Evolutionary conservation across 2,329 filamentous ascomycete species (phyloP).

Genomic region (Stenocarpella maydis): DNA sequence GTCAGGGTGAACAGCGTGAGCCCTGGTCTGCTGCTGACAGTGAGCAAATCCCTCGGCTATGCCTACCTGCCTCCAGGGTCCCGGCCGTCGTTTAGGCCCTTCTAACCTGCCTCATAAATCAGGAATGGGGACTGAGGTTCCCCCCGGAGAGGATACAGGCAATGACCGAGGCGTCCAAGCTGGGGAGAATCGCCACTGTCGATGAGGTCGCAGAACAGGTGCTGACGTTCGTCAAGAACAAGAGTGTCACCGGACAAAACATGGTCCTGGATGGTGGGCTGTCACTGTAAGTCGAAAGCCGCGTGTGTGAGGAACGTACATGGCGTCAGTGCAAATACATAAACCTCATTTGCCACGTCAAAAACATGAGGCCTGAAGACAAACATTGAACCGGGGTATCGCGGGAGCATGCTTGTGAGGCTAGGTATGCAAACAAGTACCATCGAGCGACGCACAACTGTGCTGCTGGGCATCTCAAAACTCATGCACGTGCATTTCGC

Average conservation of each 20-base stretch:
- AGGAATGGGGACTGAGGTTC: slow-evolving; percentile 72
- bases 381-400: too few species aligned
- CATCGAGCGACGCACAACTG: background rate
- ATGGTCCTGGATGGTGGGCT: slow-evolving; percentile 57
- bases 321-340: background rate
- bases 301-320: background rate
- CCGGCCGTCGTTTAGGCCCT: background rate
- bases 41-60: slow-evolving; percentile 39
- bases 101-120: slow-evolving; percentile 19
- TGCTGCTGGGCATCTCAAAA: background rate
- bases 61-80: background rate
- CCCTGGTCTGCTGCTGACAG: slow-evolving; percentile 61
- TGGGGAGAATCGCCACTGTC: slow-evolving; percentile 67
- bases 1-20: slow-evolving; percentile 68
- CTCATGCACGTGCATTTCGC: slow-evolving; percentile 8
- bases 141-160: slow-evolving; percentile 62
- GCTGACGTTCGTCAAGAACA: slow-evolving; percentile 56
- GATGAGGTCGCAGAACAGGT: slow-evolving; percentile 66
- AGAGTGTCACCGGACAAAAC: slow-evolving; percentile 61
- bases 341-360: too few species aligned
- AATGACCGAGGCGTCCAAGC: slow-evolving; percentile 61
- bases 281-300: background rate
- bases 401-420: background rate
- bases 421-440: background rate
- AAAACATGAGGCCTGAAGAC: background rate